Evolutionary conservation across 73 alveolate genomes (phyloP), one percentile per base, ranked within the genome.

Genomic region (Strombidium stylifer): DNA sequence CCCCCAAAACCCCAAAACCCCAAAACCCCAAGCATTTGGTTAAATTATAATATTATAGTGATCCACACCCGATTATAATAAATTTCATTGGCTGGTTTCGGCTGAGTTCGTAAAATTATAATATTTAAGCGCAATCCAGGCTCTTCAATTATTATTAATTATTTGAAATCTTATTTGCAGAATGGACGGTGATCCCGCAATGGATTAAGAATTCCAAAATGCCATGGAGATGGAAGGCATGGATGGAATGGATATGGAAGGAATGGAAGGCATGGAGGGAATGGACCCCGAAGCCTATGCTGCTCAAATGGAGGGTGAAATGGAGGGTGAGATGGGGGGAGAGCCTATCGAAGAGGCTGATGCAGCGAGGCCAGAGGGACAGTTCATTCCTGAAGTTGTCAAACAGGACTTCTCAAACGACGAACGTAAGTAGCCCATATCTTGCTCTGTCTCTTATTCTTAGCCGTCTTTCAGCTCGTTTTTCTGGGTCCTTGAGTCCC

Each of bases 241-340:
- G 15, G 12, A 35, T n/a, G n/a, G n/a, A n/a, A n/a, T n/a, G 45
- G 12, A 10, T 8, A 16, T 19, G 50, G 81, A 14, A 54, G 28
- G 34, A 45, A 11, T 42, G 51, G 59, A 42, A 51, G 81, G 34
- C 32, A 50, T 15, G 28, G 42, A 40, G 60, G 36, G 3, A 37
- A 40, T 1, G 19, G 45, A 11, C 23, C n/a, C 12, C 3, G 37
- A 23, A 42, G 60, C 23, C 23, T 36, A 5, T 58, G 74, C 2
- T 58, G 42, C 14, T 23, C 60, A 15, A 60, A 60, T 21, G 39
- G 39, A 52, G 70, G 48, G 4, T 48, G 42, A 7, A 16, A 35
- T 7, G 53, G 48, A 24, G 20, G 81, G 46, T 8, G 52, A 49
- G 19, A 20, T 25, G 81, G 78, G 15, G 48, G 52, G 34, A 12